Evolutionary conservation across 1,284 basidiomycete species (phyloP), one percentile per base, ranked within the genome.

Genomic region (Ustilago curta): DNA sequence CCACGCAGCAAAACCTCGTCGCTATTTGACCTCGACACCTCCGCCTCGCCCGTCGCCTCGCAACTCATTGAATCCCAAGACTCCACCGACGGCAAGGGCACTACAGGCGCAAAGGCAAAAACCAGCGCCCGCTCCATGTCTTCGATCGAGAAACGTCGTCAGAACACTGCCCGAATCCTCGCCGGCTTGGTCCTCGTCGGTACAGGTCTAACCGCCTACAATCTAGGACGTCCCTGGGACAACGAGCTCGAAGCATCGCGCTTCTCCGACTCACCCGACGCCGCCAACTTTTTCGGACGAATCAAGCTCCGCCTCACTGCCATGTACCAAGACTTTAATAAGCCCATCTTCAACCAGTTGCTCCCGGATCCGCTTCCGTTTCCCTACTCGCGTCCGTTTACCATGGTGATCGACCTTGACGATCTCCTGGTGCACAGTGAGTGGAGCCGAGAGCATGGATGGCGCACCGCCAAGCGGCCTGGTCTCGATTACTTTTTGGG

Each of bases 401-500:
- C 95, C 0, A 89, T 99, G 39, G 88, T 98, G 4, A 86, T 99
- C 49, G 95, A 95, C 47, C 87, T 99, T 25, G 96, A 99, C 77
- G 95, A 97, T 82, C 88, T 99, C 23, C 89, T 99, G 19, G 90
- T 98, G 21, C 92, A 92, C 31, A 95, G 93, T 16, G 91, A 91
- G 2, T 99, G 96, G 96, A 61, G 67, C 8, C 73, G 86, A 19
- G 83, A 86, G 40, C 81, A 86, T 50, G 87, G 86, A 8, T 87
- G 86, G 86, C 78, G 86, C 14, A 87, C 86, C 4, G 87, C 87
- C 2, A 87, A 87, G 71, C 90, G 97, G 55, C 96, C 96, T 1
- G 97, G 97, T 3, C 92, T 96, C 9, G 97, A 99, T 85, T 97
- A 98, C 86, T 99, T 98, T 89, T 88, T 99, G 53, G 95, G 90